phyloP scores from a whole-genome alignment of 192 early-diverging fungal species.

The Allomyces arbusculus region DNA sequence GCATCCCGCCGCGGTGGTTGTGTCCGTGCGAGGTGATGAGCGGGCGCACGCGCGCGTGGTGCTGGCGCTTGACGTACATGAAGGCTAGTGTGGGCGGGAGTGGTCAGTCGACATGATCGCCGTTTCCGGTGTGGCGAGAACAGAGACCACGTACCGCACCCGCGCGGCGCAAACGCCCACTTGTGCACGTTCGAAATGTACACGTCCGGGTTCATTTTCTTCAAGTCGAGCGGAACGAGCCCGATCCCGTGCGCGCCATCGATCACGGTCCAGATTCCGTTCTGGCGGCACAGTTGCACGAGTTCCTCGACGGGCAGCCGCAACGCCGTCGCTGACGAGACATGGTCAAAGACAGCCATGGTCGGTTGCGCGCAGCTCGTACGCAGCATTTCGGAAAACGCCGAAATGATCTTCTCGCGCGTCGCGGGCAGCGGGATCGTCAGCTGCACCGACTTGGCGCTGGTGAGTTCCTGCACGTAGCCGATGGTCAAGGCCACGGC shows the following conservation, averaged over 20 bases:
- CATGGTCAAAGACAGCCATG: neutral
- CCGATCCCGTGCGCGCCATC: neutral
- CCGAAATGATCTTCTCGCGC: neutral
- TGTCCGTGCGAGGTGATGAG: neutral
- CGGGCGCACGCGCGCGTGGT: neutral
- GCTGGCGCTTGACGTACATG: neutral
- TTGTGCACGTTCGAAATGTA: neutral
- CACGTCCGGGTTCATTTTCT: neutral
- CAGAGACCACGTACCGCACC: neutral
- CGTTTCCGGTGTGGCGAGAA: neutral
- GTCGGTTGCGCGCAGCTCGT: neutral
- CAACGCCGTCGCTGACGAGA: neutral
- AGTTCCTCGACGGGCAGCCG: neutral
- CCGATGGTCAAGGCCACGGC: neutral
- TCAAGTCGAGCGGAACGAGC: neutral
- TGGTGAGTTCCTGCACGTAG: neutral
- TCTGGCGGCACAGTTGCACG: neutral
- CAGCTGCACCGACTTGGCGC: neutral
- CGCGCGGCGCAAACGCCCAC: neutral
- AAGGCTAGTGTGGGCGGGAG: neutral
- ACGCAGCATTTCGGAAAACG: neutral
- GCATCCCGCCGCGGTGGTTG: neutral
- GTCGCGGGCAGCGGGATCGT: neutral
- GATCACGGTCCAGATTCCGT: neutral
- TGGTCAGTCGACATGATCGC: neutral